Evolutionary conservation across 192 early-diverging fungal genomes (phyloP), one percentile per base, ranked within the genome.

Genomic region (Coemansia guatemalensis): DNA sequence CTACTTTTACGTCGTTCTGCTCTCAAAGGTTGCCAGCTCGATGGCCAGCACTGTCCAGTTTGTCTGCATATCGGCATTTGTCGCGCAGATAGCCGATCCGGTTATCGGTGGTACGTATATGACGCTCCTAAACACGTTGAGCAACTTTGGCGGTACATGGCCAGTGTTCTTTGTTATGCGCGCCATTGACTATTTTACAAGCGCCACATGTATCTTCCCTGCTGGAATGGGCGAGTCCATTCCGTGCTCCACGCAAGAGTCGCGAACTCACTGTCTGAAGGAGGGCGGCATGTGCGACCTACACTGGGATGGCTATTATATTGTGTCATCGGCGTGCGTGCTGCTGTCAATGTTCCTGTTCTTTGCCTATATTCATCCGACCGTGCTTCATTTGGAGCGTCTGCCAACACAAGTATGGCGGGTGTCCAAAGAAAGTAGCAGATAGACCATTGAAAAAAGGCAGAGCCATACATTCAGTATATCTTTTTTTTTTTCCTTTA

Each of bases 111-210:
- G 91, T 30, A 91, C 91, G 5, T 93, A 93, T 48, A 91, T 91
- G 89, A 91, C 89, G 65, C 83, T 94, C 56, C 82, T 98, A 39
- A 96, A 96, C 70, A 99, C 97, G 1, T 73, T 97, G 57, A 91
- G 88, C 66, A 99, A 99, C 75, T 91, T 99, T 72, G 97, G 95
- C 48, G 97, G 97, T 26, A 99, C 95, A 6, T 97, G 94, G 97
- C 93, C 95, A 0, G 86, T 90, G 24, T 96, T 88, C 79, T 95
- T 97, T 84, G 88, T 98, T 17, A 83, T 98, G 56, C 85, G 92
- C 65, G 86, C 93, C 0, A 94, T 98, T 14, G 96, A 98, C 71
- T 88, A 87, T 53, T 91, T 93, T 60, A 95, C 94, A 22, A 84
- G 85, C n/a, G 85, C 92, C 7, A 81, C 80, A 0, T 98, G 96